Evolutionary conservation across 768 basidiomycete genomes (phyloP).

Genomic region (Kwoniella sp.): DNA sequence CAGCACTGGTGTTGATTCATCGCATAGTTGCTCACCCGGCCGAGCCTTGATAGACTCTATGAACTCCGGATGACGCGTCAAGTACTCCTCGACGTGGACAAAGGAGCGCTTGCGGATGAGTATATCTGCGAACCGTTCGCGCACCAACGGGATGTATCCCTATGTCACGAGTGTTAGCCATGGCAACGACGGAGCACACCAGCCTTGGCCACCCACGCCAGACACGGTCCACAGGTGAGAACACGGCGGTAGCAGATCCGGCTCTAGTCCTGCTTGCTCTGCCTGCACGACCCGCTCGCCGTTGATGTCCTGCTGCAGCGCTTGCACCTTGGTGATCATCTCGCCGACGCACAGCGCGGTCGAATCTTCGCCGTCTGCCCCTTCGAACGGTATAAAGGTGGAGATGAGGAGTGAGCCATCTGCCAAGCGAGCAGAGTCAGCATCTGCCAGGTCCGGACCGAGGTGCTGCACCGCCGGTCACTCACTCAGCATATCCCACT

Average conservation of each 20-base stretch:
- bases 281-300: slow-evolving; percentile 9
- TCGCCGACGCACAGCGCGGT: slow-evolving; percentile 44
- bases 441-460: not conserved
- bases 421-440: slow-evolving; percentile 1
- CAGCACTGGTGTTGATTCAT: not conserved
- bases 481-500: slow-evolving; percentile 47
- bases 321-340: slow-evolving; percentile 41
- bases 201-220: slow-evolving; percentile 25
- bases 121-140: slow-evolving; percentile 45
- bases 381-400: slow-evolving; percentile 46
- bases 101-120: slow-evolving; percentile 39
- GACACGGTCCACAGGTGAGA: slow-evolving; percentile 47
- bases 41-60: slow-evolving; percentile 29
- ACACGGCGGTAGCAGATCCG: slow-evolving; percentile 26
- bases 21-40: slow-evolving; percentile 27
- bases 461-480: too few relatives aligned
- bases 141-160: slow-evolving; percentile 39
- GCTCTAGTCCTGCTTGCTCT: slow-evolving; percentile 7
- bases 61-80: slow-evolving; percentile 45
- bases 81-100: slow-evolving; percentile 45
- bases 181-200: too few relatives aligned
- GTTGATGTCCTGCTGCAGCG: slow-evolving; percentile 32
- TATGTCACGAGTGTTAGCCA: too few relatives aligned
- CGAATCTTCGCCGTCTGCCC: slow-evolving; percentile 45
- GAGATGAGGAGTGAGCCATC: slow-evolving; percentile 45